Evolutionary conservation across 1,139 yeast genomes (phyloP).

Genomic region (Candida sp.): DNA sequence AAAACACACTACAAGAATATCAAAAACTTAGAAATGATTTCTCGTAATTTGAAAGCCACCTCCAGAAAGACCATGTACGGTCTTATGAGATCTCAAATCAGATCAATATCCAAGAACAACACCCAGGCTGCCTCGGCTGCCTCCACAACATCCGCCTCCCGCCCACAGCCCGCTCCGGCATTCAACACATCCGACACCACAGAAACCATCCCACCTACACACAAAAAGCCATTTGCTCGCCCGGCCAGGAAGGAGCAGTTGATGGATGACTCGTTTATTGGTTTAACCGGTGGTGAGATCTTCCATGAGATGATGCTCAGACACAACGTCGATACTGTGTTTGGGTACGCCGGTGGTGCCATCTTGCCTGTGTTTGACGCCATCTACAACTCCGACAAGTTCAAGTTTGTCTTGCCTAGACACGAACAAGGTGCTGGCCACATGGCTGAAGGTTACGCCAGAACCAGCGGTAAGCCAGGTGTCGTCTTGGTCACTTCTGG

Average conservation of each 20-base stretch:
- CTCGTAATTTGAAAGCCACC: constrained; percentile 13
- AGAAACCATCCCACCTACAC: constrained; percentile 11
- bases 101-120: constrained; percentile 37
- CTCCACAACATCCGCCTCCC: constrained; percentile 23
- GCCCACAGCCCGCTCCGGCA: constrained; percentile 46
- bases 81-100: constrained; percentile 15
- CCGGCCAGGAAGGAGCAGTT: constrained; percentile 15
- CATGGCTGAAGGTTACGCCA: constrained; percentile 99
- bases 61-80: constrained; percentile 12
- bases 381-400: constrained; percentile 87
- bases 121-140: constrained; percentile 41
- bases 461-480: constrained; percentile 97
- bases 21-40: constrained; percentile 12
- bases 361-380: constrained; percentile 98
- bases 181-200: constrained; percentile 32
- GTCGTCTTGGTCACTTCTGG: constrained; percentile 98
- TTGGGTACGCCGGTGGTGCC: constrained; percentile 99
- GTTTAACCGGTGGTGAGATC: constrained; percentile 96
- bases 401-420: constrained; percentile 90
- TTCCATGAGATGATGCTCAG: constrained; percentile 99
- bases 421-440: constrained; percentile 99
- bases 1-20: background rate
- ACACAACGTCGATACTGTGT: constrained; percentile 93
- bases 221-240: constrained; percentile 6
- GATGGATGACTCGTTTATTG: constrained; percentile 89